Base-by-base conservation (phyloP, 305 asterid species). In the Fraxinus angustifolia region DNA sequence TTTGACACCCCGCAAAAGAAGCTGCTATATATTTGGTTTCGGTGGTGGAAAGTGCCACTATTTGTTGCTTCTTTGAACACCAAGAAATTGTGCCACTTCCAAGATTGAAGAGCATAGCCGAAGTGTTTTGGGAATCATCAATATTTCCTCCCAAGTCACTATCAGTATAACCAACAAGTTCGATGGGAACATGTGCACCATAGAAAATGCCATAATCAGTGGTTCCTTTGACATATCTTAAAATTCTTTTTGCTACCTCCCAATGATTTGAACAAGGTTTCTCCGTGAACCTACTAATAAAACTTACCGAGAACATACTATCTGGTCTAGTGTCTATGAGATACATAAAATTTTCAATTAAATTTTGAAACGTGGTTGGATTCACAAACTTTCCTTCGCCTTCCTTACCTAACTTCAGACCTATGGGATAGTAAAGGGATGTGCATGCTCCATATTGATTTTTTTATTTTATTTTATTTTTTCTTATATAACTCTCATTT, bases 291-390 rank as follows among this genome's bases (percentile, higher is more conserved):
- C 36, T 4, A 4, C 36, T 34, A 34, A 34, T 34, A 7, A 83
- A 42, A 21, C 83, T 62, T 8, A 75, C 75, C 2, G 19, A 48
- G 62, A 16, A 77, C 80, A 53, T 56, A 7, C 56, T 0, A 60
- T 56, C 56, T 1, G 33, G 73, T 5, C 82, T 23, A 0, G 82
- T 79, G 33, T 78, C 28, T 21, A 11, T 45, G 6, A 72, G 23
- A 71, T 71, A 71, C 33, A 48, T 71, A 6, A 79, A 16, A n/a
- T 31, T 79, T 79, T 36, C 82, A 21, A 79, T 60, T 38, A 79
- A 4, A 3, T 31, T 38, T 23, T 19, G 14, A 34, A 10, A 79
- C 0, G 8, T 23, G 11, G 65, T 35, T 16, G 17, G 30, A 60
- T 79, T 36, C 12, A 68, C 82, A 0, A 16, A 2, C 4, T 38